Evolutionary conservation across 2,329 filamentous ascomycete genomes (phyloP), one percentile per base, ranked within the genome.

Genomic region (Cladosporium sp.): DNA sequence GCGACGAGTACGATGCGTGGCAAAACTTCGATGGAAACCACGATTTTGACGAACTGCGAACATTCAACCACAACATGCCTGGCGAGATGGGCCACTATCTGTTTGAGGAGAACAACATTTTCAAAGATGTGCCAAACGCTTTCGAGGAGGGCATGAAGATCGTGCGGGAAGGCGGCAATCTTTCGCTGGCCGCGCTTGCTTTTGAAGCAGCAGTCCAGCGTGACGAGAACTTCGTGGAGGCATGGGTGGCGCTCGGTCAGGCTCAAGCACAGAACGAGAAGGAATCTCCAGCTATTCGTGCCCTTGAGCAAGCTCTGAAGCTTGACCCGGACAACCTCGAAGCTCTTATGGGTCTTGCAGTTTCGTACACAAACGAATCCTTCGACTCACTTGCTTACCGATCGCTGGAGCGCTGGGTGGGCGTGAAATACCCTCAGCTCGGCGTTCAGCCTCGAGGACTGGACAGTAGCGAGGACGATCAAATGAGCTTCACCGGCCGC

Each of bases 201-300:
- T 98, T 98, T 62, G 93, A 98, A 72, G 90, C 93, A 14, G 93
- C 93, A 2, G 89, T 92, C 4, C 91, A 96, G 70, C 90, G 92
- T 72, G 84, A 95, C 57, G 82, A 89, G 0, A 78, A 86, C 51
- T 92, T 97, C 68, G 83, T 92, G 35, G 87, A 95, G 51, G 93
- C 93, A 2, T 98, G 93, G 93, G 89, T 91, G 9, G 86, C 90
- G 63, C 81, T 98, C 32, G 93, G 93, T 49, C 85, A 86, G 50
- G 88, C 91, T 14, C 93, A 98, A 72, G 93, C 93, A 16, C 93
- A 98, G 70, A 98, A 98, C 70, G 93, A 98, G 71, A 98, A 98
- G 74, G 93, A 98, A 70, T 87, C 89, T 8, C 92, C 93, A 0
- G 93, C 93, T 2, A 96, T 98, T 59, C 85, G 93, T 33, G 93